A percentile compares a stretch with the other conserved stretches of the same genome.
Evolutionary conservation across 169 alveolate species (phyloP).

Genomic region (Blepharisma undulans): DNA sequence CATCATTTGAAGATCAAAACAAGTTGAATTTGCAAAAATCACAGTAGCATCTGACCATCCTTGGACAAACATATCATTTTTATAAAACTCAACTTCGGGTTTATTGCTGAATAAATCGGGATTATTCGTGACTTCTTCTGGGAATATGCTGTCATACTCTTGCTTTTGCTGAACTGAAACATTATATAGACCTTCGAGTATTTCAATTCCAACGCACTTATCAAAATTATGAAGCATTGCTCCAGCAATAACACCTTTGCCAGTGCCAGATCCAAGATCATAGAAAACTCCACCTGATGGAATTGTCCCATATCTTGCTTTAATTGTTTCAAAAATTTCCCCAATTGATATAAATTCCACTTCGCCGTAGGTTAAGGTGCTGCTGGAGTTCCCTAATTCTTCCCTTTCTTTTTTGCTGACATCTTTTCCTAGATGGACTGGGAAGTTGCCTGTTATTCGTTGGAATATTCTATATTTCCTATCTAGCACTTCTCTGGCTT

Average conservation of each 20-base stretch:
- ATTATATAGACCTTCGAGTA: slow-evolving; percentile 51
- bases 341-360: slow-evolving; percentile 31
- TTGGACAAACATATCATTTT: slow-evolving; percentile 56
- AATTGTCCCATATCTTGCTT: neutral
- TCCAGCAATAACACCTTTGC: slow-evolving; percentile 73
- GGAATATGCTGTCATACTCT: slow-evolving; percentile 40
- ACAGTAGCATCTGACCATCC: slow-evolving; percentile 70
- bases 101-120: slow-evolving; percentile 37
- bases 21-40: slow-evolving; percentile 71
- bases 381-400: neutral
- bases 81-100: slow-evolving; percentile 60
- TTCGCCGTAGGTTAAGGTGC: slow-evolving; percentile 38
- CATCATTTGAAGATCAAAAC: slow-evolving; percentile 68
- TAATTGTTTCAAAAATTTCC: slow-evolving; percentile 37
- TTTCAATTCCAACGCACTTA: slow-evolving; percentile 68
- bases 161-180: neutral
- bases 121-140: slow-evolving; percentile 42
- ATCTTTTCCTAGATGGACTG: slow-evolving; percentile 22
- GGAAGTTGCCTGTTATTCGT: neutral
- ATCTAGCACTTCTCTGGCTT: neutral
- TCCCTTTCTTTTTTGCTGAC: slow-evolving; percentile 9
- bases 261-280: slow-evolving; percentile 77
- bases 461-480: neutral
- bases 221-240: slow-evolving; percentile 61
- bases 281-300: slow-evolving; percentile 62